phyloP scores from a whole-genome alignment of 2,329 filamentous ascomycete species.

The Fusarium fracticaudum region DNA sequence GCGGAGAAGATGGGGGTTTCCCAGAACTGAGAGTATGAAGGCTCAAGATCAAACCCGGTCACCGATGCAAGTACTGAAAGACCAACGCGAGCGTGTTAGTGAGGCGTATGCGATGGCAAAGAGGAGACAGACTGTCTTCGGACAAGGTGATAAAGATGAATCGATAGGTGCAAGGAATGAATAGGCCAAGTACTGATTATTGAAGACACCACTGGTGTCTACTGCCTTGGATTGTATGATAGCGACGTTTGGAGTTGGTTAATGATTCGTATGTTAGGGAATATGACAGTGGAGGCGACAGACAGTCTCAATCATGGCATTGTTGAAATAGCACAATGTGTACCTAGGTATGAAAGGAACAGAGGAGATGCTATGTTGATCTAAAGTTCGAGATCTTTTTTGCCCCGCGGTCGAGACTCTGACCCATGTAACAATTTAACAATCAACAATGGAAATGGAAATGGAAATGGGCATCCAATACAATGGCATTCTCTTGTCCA shows the following conservation, averaged over 20 bases:
- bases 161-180: neutral
- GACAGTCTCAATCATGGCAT: slow-evolving; percentile 3
- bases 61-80: slow-evolving; percentile 23
- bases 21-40: slow-evolving; percentile 27
- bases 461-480: neutral
- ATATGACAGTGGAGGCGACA: neutral
- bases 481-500: neutral
- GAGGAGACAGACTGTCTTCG: slow-evolving; percentile 17
- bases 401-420: neutral
- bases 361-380: slow-evolving; percentile 16
- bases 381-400: neutral
- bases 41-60: slow-evolving; percentile 13
- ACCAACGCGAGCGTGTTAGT: slow-evolving; percentile 17
- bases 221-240: neutral
- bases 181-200: neutral
- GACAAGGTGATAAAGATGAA: slow-evolving; percentile 10
- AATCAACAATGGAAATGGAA: neutral
- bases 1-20: slow-evolving; percentile 24
- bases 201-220: neutral
- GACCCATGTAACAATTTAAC: neutral
- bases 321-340: neutral
- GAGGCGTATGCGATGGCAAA: slow-evolving; percentile 20
- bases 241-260: neutral
- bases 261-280: neutral
- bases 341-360: neutral